These are phyloP conservation scores for Syzygium malaccense DNA, from an alignment of 441 rosid species.

Conservation along the genomic window DNA sequence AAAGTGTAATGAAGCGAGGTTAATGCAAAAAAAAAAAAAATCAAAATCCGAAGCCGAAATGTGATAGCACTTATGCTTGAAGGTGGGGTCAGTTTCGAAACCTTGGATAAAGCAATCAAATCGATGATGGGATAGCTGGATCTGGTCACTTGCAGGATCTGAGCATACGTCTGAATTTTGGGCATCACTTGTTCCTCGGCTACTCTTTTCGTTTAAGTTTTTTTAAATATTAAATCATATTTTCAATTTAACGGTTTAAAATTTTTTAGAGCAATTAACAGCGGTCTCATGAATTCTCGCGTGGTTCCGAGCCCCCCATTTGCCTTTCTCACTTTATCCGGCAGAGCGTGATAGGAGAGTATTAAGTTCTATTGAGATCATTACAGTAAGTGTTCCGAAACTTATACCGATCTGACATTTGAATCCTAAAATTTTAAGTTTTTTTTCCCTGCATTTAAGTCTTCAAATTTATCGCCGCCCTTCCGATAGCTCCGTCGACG, in stretches of 20 bases:
- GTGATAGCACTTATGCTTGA: background rate
- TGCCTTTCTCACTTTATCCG: too few species aligned
- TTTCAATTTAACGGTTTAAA: too few species aligned
- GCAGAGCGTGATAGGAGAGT: background rate
- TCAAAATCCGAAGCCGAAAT: rapidly evolving
- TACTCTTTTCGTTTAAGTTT: too few species aligned
- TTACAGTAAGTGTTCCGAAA: background rate
- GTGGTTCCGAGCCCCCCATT: background rate
- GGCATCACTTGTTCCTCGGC: too few species aligned
- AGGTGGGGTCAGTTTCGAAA: background rate
- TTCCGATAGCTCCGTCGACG: background rate
- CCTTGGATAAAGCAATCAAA: background rate
- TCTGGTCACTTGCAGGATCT: background rate
- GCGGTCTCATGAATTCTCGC: background rate
- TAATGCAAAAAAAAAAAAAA: background rate
- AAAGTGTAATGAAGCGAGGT: background rate
- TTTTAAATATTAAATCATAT: too few species aligned
- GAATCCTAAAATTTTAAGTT: background rate
- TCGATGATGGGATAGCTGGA: background rate
- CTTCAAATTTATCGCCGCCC: background rate
- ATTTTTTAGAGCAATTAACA: too few species aligned
- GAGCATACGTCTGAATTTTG: too few species aligned
- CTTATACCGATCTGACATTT: background rate
- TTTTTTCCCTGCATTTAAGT: background rate
- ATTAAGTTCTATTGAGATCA: background rate